phyloP scores from a whole-genome alignment of 306 rosid genomes.

The Trifolium pratense region DNA sequence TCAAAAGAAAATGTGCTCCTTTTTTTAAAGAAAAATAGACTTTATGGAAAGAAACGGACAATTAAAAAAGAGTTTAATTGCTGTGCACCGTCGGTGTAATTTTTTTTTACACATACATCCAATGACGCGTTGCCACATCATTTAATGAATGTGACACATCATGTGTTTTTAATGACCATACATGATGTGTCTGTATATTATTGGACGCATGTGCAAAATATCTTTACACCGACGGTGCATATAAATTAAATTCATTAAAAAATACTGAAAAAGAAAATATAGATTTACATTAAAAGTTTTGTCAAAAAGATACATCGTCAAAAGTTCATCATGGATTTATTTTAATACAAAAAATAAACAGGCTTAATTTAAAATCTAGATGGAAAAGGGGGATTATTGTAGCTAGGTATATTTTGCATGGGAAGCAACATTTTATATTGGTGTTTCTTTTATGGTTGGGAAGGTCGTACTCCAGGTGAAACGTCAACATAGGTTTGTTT shows the following conservation, averaged over 20 bases:
- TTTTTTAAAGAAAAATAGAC: neutral
- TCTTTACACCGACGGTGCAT: no score
- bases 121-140: no score
- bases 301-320: neutral
- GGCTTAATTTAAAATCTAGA: constrained; percentile 12
- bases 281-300: neutral
- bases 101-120: no score
- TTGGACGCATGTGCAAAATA: no score
- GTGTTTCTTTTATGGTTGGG: constrained; percentile 54
- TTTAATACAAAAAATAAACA: neutral
- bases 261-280: no score
- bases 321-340: neutral
- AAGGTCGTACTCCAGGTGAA: constrained; percentile 52
- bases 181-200: no score
- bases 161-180: no score
- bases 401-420: constrained; percentile 54
- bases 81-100: no score
- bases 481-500: constrained; percentile 47
- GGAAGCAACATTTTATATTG: constrained; percentile 55
- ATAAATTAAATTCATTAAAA: no score
- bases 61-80: no score
- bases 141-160: no score
- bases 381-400: constrained; percentile 37
- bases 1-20: neutral
- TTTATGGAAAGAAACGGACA: neutral